These are phyloP conservation scores for Xylaria sp. DNA, from an alignment of 2,329 filamentous ascomycete genomes.

Conservation along the genomic window DNA sequence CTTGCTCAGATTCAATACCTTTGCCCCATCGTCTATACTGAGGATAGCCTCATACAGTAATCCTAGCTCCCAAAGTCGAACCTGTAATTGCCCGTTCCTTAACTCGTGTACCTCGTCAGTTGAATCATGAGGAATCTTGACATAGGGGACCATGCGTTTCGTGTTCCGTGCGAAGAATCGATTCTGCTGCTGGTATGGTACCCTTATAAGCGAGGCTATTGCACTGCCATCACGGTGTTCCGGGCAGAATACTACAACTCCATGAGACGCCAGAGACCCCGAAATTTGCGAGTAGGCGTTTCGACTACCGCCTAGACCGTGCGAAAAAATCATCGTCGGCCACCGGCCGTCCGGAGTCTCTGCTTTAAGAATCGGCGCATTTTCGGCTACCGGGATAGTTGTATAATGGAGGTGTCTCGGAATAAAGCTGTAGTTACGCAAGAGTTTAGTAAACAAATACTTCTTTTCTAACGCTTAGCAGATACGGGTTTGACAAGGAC, in stretches of 20 bases:
- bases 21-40: slow-evolving; percentile 69
- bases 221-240: slow-evolving; percentile 87
- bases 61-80: slow-evolving; percentile 82
- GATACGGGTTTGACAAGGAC: slow-evolving; percentile 44
- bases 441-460: slow-evolving; percentile 24
- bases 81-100: slow-evolving; percentile 77
- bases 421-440: slow-evolving; percentile 61
- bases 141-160: slow-evolving; percentile 58
- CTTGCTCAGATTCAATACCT: slow-evolving; percentile 64
- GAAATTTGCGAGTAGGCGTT: slow-evolving; percentile 88
- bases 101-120: slow-evolving; percentile 72
- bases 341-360: slow-evolving; percentile 65
- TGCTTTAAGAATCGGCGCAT: slow-evolving; percentile 70
- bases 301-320: slow-evolving; percentile 82
- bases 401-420: slow-evolving; percentile 79
- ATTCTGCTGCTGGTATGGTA: slow-evolving; percentile 62
- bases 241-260: slow-evolving; percentile 81
- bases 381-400: slow-evolving; percentile 76
- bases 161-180: slow-evolving; percentile 51
- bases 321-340: slow-evolving; percentile 87
- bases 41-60: slow-evolving; percentile 75
- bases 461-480: background rate
- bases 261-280: slow-evolving; percentile 82
- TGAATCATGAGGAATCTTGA: slow-evolving; percentile 69
- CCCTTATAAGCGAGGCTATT: slow-evolving; percentile 77